Conservation (phyloP, 2,329 filamentous ascomycete genomes). For the Mycosphaerelloides madeirae region DNA sequence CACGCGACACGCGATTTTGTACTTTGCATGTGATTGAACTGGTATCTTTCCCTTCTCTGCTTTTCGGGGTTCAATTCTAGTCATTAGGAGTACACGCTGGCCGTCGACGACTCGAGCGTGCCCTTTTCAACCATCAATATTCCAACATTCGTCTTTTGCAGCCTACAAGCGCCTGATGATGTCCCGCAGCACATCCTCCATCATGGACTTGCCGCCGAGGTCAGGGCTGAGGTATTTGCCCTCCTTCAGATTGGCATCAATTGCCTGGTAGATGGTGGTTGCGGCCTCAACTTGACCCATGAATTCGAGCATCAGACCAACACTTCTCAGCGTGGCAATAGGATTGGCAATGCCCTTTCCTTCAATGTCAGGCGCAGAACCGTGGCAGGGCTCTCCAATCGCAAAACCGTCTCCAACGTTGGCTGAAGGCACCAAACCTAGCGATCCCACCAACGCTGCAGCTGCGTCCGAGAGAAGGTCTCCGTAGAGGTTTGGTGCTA, state of each 20-base stretch:
- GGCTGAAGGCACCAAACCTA: slow-evolving; percentile 88
- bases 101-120: too few relatives aligned
- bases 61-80: too few relatives aligned
- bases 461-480: slow-evolving; percentile 95
- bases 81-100: too few relatives aligned
- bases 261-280: slow-evolving; percentile 82
- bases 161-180: slow-evolving; percentile 73
- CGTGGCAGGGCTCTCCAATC: slow-evolving; percentile 97
- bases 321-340: slow-evolving; percentile 86
- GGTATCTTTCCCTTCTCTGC: too few relatives aligned
- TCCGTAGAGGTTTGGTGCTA: slow-evolving; percentile 94
- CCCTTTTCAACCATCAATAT: too few relatives aligned
- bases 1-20: too few relatives aligned
- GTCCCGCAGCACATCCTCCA: slow-evolving; percentile 80
- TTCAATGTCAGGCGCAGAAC: slow-evolving; percentile 91
- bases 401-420: slow-evolving; percentile 93
- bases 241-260: slow-evolving; percentile 84
- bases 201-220: slow-evolving; percentile 80
- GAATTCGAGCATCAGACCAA: slow-evolving; percentile 95
- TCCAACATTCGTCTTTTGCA: background rate
- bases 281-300: slow-evolving; percentile 81
- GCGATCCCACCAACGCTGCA: slow-evolving; percentile 83
- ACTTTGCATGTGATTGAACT: too few relatives aligned
- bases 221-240: slow-evolving; percentile 81
- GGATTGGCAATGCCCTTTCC: slow-evolving; percentile 91